Base-by-base conservation (phyloP, 768 basidiomycete genomes). In the Hericium coralloides region DNA sequence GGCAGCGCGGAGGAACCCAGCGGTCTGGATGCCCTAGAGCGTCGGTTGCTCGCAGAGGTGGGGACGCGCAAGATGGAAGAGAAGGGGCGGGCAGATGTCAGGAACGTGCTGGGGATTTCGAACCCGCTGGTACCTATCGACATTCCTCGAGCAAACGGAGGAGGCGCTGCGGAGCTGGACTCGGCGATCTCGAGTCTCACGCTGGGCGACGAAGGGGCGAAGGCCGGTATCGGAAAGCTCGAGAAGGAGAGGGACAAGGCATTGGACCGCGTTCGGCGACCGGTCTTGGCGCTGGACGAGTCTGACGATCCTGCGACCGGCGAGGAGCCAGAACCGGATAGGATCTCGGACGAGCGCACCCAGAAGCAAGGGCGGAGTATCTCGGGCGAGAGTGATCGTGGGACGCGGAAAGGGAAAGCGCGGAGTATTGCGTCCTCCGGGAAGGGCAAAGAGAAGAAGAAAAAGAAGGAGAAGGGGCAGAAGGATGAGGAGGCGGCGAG, bases 21-120 rank as follows among this genome's bases (percentile, higher is more conserved):
- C 52, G 88, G 88, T 9, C 70, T 92, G 3, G 88, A 92, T 60
- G 88, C 83, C 3, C 70, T 92, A 8, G 89, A 92, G 65, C 74
- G 80, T 50, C 74, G 82, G 53, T 71, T 92, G 3, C 69, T 86
- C 0, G 82, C 80, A 0, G 82, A 90, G 63, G 88, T 91, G 7
- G 89, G 89, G 25, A 90, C 88, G 18, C 76, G 83, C 52, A 75
- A 71, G 64, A 59, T 67, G 0, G 69, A 73, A 17, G 47, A 55
- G 3, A 63, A 66, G 25, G 57, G 61, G 43, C 64, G 66, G 12
- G 70, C 73, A 0, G 72, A 76, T 41, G 71, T 74, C 8, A 68
- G 74, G 47, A 60, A 65, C 37, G 66, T 75, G 45, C 10, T 31
- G 31, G 31, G 31, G 31, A 31, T 31, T 31, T 31, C 31, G 31